A percentile compares a stretch with the other conserved stretches of the same genome.
Conservation (phyloP, 257 asterid genomes). For the Buddleja alternifolia region DNA sequence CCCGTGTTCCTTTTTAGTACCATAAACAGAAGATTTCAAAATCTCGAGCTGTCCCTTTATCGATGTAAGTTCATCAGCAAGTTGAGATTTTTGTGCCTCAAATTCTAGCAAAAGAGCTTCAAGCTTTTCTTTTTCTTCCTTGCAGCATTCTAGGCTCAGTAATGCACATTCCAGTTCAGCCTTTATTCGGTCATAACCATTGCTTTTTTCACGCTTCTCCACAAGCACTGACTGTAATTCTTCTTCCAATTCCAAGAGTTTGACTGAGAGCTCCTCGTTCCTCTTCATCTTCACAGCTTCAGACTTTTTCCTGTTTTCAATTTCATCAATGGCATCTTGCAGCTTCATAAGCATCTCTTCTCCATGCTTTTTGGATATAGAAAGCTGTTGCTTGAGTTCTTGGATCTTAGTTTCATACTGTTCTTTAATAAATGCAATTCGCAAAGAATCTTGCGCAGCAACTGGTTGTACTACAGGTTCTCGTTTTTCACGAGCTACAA, state of each 20-base stretch:
- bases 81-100: slow-evolving; percentile 56
- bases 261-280: slow-evolving; percentile 72
- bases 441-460: slow-evolving; percentile 73
- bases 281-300: slow-evolving; percentile 78
- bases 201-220: slow-evolving; percentile 78
- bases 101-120: slow-evolving; percentile 54
- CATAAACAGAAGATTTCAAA: slow-evolving; percentile 34
- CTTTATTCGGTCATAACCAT: slow-evolving; percentile 65
- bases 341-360: slow-evolving; percentile 94
- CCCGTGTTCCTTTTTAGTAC: slow-evolving; percentile 28
- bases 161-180: slow-evolving; percentile 91
- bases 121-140: slow-evolving; percentile 89
- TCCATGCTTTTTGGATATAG: slow-evolving; percentile 78
- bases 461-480: slow-evolving; percentile 63
- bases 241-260: slow-evolving; percentile 65
- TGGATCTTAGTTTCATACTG: slow-evolving; percentile 81
- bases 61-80: slow-evolving; percentile 53
- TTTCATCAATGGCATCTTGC: slow-evolving; percentile 86
- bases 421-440: slow-evolving; percentile 91
- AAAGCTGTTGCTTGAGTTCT: slow-evolving; percentile 83
- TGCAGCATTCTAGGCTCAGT: slow-evolving; percentile 93
- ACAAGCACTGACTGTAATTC: slow-evolving; percentile 59
- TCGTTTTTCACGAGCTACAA: slow-evolving; percentile 54
- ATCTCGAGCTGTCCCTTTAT: slow-evolving; percentile 56
- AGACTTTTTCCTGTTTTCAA: slow-evolving; percentile 81